Evolutionary conservation across 345 rosid genomes (phyloP).

Genomic region (Gynandropsis gynandra): DNA sequence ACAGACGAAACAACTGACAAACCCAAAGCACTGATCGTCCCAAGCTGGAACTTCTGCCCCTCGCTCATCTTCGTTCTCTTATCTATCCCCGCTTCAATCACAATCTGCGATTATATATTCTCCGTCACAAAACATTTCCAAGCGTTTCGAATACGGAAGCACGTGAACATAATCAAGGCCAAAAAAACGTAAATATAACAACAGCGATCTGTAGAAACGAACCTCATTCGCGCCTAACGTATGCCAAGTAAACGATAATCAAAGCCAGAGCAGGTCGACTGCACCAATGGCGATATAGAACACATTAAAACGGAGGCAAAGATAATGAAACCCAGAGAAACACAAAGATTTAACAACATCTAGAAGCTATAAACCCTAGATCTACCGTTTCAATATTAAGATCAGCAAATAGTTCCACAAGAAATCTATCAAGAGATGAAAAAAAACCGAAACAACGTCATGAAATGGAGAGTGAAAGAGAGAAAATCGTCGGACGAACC

Average conservation of each 20-base stretch:
- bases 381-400: slow-evolving; percentile 30
- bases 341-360: slow-evolving; percentile 12
- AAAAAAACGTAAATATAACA: slow-evolving; percentile 4
- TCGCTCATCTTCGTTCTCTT: slow-evolving; percentile 59
- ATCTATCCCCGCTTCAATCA: slow-evolving; percentile 34
- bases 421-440: slow-evolving; percentile 23
- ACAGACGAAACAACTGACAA: slow-evolving; percentile 98
- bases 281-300: slow-evolving; percentile 18
- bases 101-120: slow-evolving; percentile 38
- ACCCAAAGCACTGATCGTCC: slow-evolving; percentile 88
- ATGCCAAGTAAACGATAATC: slow-evolving; percentile 18
- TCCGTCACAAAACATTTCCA: background rate
- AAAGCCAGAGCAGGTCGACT: slow-evolving; percentile 25
- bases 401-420: slow-evolving; percentile 15
- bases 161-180: background rate
- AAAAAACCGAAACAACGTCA: slow-evolving; percentile 1
- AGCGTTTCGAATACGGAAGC: background rate
- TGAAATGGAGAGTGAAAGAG: slow-evolving; percentile 12
- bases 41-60: slow-evolving; percentile 84
- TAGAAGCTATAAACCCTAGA: slow-evolving; percentile 39
- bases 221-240: slow-evolving; percentile 24
- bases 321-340: background rate
- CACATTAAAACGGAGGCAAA: slow-evolving; percentile 5
- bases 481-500: slow-evolving; percentile 3
- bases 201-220: slow-evolving; percentile 24